Base-by-base conservation (phyloP, 2,329 filamentous ascomycete species). In the Coniella lustricola region DNA sequence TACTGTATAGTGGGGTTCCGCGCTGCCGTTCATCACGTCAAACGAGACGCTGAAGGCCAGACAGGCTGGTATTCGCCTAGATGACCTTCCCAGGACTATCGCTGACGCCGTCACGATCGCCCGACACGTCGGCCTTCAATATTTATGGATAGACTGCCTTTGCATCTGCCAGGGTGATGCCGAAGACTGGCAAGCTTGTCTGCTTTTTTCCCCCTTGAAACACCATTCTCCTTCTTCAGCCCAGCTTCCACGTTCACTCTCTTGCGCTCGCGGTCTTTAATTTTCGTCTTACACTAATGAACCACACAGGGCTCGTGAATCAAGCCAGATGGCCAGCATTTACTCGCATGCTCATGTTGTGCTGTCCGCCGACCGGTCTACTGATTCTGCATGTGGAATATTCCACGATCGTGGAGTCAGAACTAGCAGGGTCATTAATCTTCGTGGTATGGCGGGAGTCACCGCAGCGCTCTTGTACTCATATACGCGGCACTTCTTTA, bases 351-450 rank as follows among this genome's bases (percentile, higher is more conserved):
- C 48, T 36, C 18, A 53, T 38, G 4, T 51, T 33, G 51, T 54
- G 3, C 53, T 55, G 29, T 51, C 53, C 7, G 51, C 48, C 10
- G 46, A 51, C 34, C 51, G 22, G 12, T 25, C 51, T n/a, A 33
- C 7, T 12, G 44, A 54, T 29, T 25, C 18, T 21, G 18, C 39
- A 10, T 35, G 40, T 4, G 53, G 53, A 2, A 47, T 29, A 3
- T 43, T 48, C 22, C 46, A 48, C 21, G 20, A 7, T 13, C 46
- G 46, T 10, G 21, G n/a, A 25, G 12, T 22, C n/a, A 38, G 46
- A 13, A 17, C 39, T 5, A 12, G 9, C 4, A 16, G 38, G 2
- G 14, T 16, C 3, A 31, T 48, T 10, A 21, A 33, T 29, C 17
- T 38, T 32, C 33, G 33, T 3, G 39, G 17, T 4, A 10, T 4